Evolutionary conservation across 2,329 filamentous ascomycete genomes (phyloP).

Genomic region (Cladosporium sp.): DNA sequence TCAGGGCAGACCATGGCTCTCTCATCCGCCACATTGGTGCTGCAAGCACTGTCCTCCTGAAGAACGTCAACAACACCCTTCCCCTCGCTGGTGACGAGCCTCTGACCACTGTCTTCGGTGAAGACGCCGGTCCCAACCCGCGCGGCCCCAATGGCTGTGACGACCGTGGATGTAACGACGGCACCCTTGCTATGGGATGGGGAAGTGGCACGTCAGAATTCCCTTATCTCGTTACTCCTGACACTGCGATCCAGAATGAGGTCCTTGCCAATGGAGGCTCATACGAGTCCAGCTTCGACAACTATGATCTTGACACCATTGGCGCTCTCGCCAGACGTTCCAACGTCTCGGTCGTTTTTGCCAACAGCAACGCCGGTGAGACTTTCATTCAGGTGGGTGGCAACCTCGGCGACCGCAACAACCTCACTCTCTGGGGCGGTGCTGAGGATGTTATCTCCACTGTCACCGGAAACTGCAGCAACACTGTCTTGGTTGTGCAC

Average conservation of each 20-base stretch:
- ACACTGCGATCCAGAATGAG: slow-evolving; percentile 26
- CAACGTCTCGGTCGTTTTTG: slow-evolving; percentile 28
- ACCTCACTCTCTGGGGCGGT: slow-evolving; percentile 41
- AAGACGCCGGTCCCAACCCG: slow-evolving; percentile 44
- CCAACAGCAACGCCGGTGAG: slow-evolving; percentile 40
- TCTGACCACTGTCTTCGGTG: slow-evolving; percentile 46
- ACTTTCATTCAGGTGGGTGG: slow-evolving; percentile 43
- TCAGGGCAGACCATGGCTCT: slow-evolving; percentile 45
- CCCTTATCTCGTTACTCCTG: slow-evolving; percentile 29
- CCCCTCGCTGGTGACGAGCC: slow-evolving; percentile 45
- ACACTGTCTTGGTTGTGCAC: slow-evolving; percentile 86
- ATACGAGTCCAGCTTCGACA: slow-evolving; percentile 26
- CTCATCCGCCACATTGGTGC: slow-evolving; percentile 34
- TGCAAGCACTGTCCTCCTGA: slow-evolving; percentile 39
- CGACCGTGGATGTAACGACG: slow-evolving; percentile 42
- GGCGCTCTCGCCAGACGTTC: slow-evolving; percentile 33
- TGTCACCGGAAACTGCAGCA: slow-evolving; percentile 68
- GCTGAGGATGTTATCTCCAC: slow-evolving; percentile 59
- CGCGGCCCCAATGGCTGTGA: slow-evolving; percentile 44
- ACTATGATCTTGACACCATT: slow-evolving; percentile 21
- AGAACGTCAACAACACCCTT: slow-evolving; percentile 46
- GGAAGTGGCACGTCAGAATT: slow-evolving; percentile 40
- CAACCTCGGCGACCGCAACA: slow-evolving; percentile 44
- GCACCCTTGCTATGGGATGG: slow-evolving; percentile 45
- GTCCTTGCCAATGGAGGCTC: slow-evolving; percentile 20